Percentiles rank a stretch among this genome's conserved stretches.
Evolutionary conservation across 352 stramenopile genomes (phyloP).

Genomic region (Globisporangium nagaii): DNA sequence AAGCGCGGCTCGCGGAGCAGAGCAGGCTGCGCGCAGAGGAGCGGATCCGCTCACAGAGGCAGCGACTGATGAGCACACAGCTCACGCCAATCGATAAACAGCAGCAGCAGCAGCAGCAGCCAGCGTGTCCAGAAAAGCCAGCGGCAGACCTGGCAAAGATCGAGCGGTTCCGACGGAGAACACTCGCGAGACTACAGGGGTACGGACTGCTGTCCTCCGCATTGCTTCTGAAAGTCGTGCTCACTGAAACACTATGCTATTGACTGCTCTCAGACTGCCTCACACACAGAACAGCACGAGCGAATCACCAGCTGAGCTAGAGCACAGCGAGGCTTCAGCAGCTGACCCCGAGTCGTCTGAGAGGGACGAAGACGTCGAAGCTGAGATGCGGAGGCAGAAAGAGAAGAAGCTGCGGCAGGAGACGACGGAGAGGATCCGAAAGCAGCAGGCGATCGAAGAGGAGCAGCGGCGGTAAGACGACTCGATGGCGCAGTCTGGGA

Average conservation of each 20-base stretch:
- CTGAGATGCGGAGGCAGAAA: conserved; percentile 15
- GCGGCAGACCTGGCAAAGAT: conserved; percentile 3
- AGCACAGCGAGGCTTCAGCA: neutral
- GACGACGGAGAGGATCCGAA: conserved; percentile 37
- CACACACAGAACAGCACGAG: neutral
- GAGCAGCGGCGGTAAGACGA: conserved; percentile 36
- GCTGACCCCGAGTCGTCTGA: neutral
- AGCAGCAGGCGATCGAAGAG: conserved; percentile 31
- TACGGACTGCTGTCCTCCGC: neutral
- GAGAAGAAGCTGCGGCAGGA: conserved; percentile 46
- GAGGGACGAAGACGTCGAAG: conserved; percentile 18
- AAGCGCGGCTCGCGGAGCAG: conserved; percentile 24
- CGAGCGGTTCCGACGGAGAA: conserved; percentile 12
- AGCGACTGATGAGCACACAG: conserved; percentile 11
- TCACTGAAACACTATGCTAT: neutral
- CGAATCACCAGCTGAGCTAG: neutral
- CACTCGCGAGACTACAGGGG: conserved; percentile 7
- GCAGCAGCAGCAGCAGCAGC: neutral
- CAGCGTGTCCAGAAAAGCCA: conserved; percentile 3
- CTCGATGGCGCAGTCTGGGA: too few relatives aligned
- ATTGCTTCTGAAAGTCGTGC: neutral
- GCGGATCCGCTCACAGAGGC: conserved; percentile 26
- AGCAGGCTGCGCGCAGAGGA: conserved; percentile 42
- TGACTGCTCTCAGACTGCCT: neutral
- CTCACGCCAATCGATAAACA: neutral